Base-by-base conservation (phyloP, 2,329 filamentous ascomycete species). In the Pseudocercospora crystallina region DNA sequence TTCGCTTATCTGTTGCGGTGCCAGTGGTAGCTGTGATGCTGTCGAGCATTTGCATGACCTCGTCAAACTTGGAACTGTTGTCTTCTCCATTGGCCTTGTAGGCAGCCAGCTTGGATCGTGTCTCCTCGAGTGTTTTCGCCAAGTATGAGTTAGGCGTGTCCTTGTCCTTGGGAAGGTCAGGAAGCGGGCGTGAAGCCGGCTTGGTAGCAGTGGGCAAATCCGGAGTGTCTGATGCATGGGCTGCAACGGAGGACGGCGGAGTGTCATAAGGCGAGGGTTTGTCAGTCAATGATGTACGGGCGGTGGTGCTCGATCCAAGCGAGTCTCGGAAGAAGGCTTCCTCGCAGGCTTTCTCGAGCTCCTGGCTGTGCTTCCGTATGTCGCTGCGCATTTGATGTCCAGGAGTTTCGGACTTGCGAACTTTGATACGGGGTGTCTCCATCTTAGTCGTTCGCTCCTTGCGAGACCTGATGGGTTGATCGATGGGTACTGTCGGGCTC, bases 271-370 rank as follows among this genome's bases (percentile, higher is more conserved):
- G 55, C 26, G 56, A 54, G 14, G 39, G 55, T 34, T 52, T 54
- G 26, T 60, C 71, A 5, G 73, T 72, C 3, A 66, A 64, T 13
- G 72, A 70, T 20, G 61, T 60, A 8, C 53, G 52, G 1, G 76
- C 78, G 3, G 72, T 72, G 20, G 71, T 69, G 43, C 76, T 81
- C 2, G 80, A 79, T 38, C 75, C 76, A 15, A 79, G 69, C 0
- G 78, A 85, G 47, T 74, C 79, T 60, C 86, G 84, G 65, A 89
- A 91, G 74, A 97, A 96, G 1, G 91, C 91, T 63, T 94, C 89
- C 64, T 97, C 91, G 64, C 91, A 95, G 51, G 94, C 89, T 69
- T 90, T 89, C 43, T 90, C 89, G 54, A 96, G 84, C 62, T 90
- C 90, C 61, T 82, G 83, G 61, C 90, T 95, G 50, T 95, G 86